Evolutionary conservation across 208 protist genomes (phyloP).

Genomic region (Leishmania amazonensis): DNA sequence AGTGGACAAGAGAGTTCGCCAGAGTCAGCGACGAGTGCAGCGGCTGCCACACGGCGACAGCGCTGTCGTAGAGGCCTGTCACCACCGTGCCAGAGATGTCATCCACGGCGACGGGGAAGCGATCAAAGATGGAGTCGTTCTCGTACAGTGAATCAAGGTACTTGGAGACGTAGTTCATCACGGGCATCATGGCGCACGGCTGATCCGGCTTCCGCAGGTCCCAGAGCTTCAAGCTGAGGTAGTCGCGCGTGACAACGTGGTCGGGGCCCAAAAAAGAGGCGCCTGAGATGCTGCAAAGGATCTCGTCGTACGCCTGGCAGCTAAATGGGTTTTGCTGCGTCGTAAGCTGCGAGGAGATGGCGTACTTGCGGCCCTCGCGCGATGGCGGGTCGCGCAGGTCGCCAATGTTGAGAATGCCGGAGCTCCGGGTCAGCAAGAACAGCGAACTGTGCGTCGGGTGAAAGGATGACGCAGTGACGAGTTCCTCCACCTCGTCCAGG

Average conservation of each 20-base stretch:
- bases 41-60: slow-evolving; percentile 87
- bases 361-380: slow-evolving; percentile 64
- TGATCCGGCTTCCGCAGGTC: slow-evolving; percentile 68
- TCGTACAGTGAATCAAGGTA: slow-evolving; percentile 81
- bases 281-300: slow-evolving; percentile 84
- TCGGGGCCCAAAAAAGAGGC: slow-evolving; percentile 78
- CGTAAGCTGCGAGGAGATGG: slow-evolving; percentile 61
- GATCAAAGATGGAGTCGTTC: slow-evolving; percentile 88
- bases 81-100: slow-evolving; percentile 74
- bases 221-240: slow-evolving; percentile 88
- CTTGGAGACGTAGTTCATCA: slow-evolving; percentile 72
- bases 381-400: slow-evolving; percentile 83
- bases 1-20: slow-evolving; percentile 55
- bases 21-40: slow-evolving; percentile 31
- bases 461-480: slow-evolving; percentile 78
- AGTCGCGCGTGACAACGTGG: slow-evolving; percentile 88
- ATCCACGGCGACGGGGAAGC: slow-evolving; percentile 82
- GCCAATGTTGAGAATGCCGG: slow-evolving; percentile 80
- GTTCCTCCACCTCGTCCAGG: slow-evolving; percentile 81
- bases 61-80: slow-evolving; percentile 86
- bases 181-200: slow-evolving; percentile 61
- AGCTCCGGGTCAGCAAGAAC: slow-evolving; percentile 84
- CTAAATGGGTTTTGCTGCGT: slow-evolving; percentile 60
- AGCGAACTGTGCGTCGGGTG: slow-evolving; percentile 84
- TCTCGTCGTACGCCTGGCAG: slow-evolving; percentile 71